Evolutionary conservation across 2,329 filamentous ascomycete genomes (phyloP).

Genomic region (Fusarium sp.): DNA sequence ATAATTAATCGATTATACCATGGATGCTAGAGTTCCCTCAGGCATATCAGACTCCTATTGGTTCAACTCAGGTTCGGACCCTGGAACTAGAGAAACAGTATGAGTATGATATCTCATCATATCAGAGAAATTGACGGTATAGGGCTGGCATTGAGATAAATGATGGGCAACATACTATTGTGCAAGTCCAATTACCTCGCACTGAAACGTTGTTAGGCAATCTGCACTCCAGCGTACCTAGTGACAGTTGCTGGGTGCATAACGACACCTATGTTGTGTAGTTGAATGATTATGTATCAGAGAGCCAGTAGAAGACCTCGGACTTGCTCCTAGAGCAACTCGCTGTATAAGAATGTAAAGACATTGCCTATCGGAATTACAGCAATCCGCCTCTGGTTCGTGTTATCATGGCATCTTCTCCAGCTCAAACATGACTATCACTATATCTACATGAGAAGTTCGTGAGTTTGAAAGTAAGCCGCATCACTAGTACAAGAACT

Average conservation of each 20-base stretch:
- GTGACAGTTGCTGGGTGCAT: background rate
- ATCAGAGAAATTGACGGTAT: background rate
- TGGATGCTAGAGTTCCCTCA: background rate
- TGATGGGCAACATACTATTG: background rate
- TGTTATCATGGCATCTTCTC: background rate
- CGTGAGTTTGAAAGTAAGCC: background rate
- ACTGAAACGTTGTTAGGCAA: background rate
- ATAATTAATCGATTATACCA: conserved; percentile 1
- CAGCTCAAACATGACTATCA: background rate
- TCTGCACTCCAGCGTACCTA: background rate
- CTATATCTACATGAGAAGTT: background rate
- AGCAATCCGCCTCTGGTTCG: background rate
- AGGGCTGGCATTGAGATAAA: background rate
- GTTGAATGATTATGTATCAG: background rate
- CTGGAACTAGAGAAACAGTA: background rate
- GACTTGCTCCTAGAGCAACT: background rate
- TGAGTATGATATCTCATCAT: background rate
- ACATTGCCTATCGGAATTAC: background rate
- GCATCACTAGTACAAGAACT: background rate
- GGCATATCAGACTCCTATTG: conserved; percentile 19
- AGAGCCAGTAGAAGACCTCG: background rate
- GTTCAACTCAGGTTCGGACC: background rate
- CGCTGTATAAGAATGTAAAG: background rate
- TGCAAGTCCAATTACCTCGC: background rate
- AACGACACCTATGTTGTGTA: background rate